Evolutionary conservation across 2,329 filamentous ascomycete species (phyloP), one percentile per base, ranked within the genome.

Genomic region (Cercospora citrullina): DNA sequence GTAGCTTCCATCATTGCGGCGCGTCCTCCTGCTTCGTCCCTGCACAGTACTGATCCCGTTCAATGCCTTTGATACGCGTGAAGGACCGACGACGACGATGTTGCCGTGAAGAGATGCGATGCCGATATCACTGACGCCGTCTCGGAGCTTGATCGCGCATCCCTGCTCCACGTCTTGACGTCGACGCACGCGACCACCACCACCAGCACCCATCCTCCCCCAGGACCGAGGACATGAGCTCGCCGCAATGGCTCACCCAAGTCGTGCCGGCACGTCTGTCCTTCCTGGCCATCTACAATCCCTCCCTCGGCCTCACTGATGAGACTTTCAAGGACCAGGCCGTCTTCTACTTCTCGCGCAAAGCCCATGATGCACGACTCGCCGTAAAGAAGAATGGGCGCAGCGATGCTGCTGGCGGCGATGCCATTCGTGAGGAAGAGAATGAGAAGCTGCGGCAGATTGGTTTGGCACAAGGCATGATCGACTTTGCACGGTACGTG

Each of bases 221-320:
- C 60, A 48, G 45, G 31, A 18, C 33, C 61, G 31, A 45, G 62
- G 62, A 64, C 62, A 74, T 73, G 73, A 74, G 67, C 72, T 67
- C 72, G 69, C 60, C 72, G 64, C 60, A 59, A 71, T 73, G 72
- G 72, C 71, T 69, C 57, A 69, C 39, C 60, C 57, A 51, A 60
- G 72, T 78, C 63, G 74, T 77, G 64, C 94, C 95, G 53, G 94
- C 94, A 39, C 92, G 92, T 77, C 87, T 98, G 31, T 91, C 92
- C 75, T 98, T 95, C 79, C 86, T 99, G 57, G 89, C 94, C 78
- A 96, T 99, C 78, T 99, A 96, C 85, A 98, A 96, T 79, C 95
- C 96, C 36, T 88, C 90, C 5, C 86, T 96, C 55, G 90, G 91
- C 75, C 85, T 78, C 39, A 87, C 86, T 78, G 91, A 93, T 77